A percentile compares a stretch with the other conserved stretches of the same genome.
phyloP scores from a whole-genome alignment of 2,329 filamentous ascomycete species.

The Venturia nashicola region DNA sequence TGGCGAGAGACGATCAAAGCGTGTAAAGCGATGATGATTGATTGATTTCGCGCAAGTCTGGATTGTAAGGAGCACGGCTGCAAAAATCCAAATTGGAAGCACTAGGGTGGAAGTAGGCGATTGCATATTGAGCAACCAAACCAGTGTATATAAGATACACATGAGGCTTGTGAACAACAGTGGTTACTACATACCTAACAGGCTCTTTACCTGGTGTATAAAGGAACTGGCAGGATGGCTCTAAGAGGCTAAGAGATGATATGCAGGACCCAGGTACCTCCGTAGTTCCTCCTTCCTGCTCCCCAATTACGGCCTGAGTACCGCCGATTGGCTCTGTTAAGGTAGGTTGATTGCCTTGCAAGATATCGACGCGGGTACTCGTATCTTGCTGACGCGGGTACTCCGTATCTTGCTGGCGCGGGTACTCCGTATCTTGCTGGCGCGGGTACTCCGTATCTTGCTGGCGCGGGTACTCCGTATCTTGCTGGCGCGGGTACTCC shows the following conservation, averaged over 20 bases:
- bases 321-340: too few relatives aligned
- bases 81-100: not conserved
- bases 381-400: too few relatives aligned
- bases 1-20: not conserved
- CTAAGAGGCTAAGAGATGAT: too few relatives aligned
- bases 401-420: too few relatives aligned
- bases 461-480: not conserved
- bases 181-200: not conserved
- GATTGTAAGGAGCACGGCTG: not conserved
- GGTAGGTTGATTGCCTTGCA: not conserved
- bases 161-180: not conserved
- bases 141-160: not conserved
- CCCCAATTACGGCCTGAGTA: too few relatives aligned
- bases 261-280: too few relatives aligned
- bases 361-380: too few relatives aligned
- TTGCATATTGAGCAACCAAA: not conserved
- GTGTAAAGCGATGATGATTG: not conserved
- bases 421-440: not conserved
- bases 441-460: not conserved
- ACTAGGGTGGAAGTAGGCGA: not conserved
- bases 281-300: too few relatives aligned
- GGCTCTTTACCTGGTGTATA: too few relatives aligned
- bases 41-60: not conserved
- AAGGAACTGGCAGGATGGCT: too few relatives aligned
- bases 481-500: not conserved